Conservation (phyloP, 2,329 filamentous ascomycete species). For the Fusarium bactridioides region DNA sequence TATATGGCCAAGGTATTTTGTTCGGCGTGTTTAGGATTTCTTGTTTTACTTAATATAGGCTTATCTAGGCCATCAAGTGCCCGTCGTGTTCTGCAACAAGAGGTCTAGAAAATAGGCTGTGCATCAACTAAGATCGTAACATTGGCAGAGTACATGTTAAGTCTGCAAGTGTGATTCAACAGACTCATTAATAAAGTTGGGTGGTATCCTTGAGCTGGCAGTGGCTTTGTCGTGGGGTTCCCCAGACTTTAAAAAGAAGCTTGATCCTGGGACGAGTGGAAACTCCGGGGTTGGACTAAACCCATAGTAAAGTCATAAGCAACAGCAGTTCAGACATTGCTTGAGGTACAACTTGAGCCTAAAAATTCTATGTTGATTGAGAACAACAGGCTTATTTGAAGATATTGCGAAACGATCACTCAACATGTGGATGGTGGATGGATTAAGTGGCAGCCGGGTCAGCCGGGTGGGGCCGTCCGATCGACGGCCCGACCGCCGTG, state of each 20-base stretch:
- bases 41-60: not conserved
- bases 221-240: constrained; percentile 1
- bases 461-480: constrained; percentile 31
- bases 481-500: constrained; percentile 23
- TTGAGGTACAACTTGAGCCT: not conserved
- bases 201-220: not conserved
- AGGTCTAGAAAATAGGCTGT: not conserved
- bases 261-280: constrained; percentile 8
- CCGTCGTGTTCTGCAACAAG: not conserved
- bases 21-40: too few relatives aligned
- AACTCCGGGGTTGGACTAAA: not conserved
- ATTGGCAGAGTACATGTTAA: not conserved
- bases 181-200: not conserved
- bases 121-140: not conserved
- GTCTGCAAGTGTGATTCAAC: not conserved
- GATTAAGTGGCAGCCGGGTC: not conserved
- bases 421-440: not conserved
- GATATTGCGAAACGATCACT: not conserved
- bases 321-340: not conserved
- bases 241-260: constrained; percentile 1
- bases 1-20: not conserved
- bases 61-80: not conserved
- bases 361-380: not conserved
- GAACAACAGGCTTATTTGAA: not conserved
- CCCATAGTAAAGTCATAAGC: not conserved